These are phyloP conservation scores for Annulohypoxylon truncatum DNA, from an alignment of 2,329 filamentous ascomycete genomes.

Conservation along the genomic window DNA sequence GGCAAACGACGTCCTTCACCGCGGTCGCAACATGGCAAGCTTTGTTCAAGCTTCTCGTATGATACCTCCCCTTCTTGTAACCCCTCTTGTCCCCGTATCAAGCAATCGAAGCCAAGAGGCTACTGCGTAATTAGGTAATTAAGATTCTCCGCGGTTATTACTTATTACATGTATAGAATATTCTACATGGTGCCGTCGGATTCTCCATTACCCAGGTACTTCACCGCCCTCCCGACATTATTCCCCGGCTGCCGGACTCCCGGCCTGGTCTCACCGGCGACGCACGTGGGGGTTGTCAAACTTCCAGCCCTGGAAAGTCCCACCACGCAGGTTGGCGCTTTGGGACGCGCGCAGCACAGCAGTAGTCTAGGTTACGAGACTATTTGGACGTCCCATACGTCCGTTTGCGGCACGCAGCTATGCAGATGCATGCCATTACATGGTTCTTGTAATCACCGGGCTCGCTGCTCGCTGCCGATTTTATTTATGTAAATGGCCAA, in stretches of 20 bases:
- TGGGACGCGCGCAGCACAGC: slow-evolving; percentile 24
- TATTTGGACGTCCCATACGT: slow-evolving; percentile 47
- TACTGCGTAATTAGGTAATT: slow-evolving; percentile 11
- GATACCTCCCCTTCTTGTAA: background rate
- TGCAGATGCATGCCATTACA: slow-evolving; percentile 23
- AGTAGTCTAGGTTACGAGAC: slow-evolving; percentile 44
- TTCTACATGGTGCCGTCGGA: slow-evolving; percentile 15
- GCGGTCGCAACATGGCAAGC: slow-evolving; percentile 16
- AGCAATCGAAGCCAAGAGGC: slow-evolving; percentile 9
- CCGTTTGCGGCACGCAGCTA: slow-evolving; percentile 30
- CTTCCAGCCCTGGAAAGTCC: slow-evolving; percentile 16
- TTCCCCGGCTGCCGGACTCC: slow-evolving; percentile 44
- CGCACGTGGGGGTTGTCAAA: slow-evolving; percentile 45
- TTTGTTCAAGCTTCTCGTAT: slow-evolving; percentile 35
- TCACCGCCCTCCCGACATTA: slow-evolving; percentile 44
- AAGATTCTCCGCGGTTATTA: slow-evolving; percentile 1
- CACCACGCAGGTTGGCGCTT: slow-evolving; percentile 19
- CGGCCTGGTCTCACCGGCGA: slow-evolving; percentile 43
- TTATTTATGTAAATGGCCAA: slow-evolving; percentile 14
- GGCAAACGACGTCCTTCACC: slow-evolving; percentile 27
- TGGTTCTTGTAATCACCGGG: background rate
- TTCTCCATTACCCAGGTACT: slow-evolving; percentile 6
- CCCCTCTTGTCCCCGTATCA: slow-evolving; percentile 4
- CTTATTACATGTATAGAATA: background rate
- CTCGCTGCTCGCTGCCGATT: slow-evolving; percentile 22